Base-by-base conservation (phyloP, 176 grass and related monocot genomes). In the Microstegium vimineum region DNA sequence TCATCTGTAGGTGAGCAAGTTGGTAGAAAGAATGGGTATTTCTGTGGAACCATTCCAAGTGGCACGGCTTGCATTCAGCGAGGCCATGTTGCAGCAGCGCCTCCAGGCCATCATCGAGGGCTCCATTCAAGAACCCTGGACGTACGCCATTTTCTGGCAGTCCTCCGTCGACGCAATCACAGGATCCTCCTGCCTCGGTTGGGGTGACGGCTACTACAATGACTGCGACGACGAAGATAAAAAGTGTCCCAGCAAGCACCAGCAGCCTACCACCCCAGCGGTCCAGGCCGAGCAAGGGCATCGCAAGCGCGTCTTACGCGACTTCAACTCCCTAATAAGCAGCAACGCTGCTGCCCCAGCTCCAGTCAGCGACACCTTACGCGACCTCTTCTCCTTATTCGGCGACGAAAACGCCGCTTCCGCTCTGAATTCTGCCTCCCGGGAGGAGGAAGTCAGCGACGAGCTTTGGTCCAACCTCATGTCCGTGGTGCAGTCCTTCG, bases 191-290 rank as follows among this genome's bases (percentile, higher is more conserved):
- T 89, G 25, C 5, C 92, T 94, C 10, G 86, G 83, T 3, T 97
- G 95, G 95, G 95, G 90, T 2, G 91, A 97, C 62, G 94, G 94
- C 1, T 97, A 93, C 78, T 97, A 97, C 90, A 97, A 97, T 68
- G 90, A 88, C 28, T 89, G 88, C 66, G 95, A 98, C 66, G 95
- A 98, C 13, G 86, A 93, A 17, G 87, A 93, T 41, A 2, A 41
- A 11, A 41, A 41, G 40, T 1, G 10, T 41, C 40, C 40, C 10
- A 41, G 40, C 86, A 98, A 92, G 90, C 67, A 83, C 76, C 88
- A 88, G 82, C 88, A 88, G 82, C 82, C 46, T 42, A 10, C 66
- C 16, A 83, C 82, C 1, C 71, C 86, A 0, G 35, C 81, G 10
- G 66, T 90, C 0, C 86, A 87, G 2, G 83, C 65, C 3, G 92